These are phyloP conservation scores for Kwoniella dejecticola DNA, from an alignment of 768 basidiomycete genomes.

Conservation along the genomic window DNA sequence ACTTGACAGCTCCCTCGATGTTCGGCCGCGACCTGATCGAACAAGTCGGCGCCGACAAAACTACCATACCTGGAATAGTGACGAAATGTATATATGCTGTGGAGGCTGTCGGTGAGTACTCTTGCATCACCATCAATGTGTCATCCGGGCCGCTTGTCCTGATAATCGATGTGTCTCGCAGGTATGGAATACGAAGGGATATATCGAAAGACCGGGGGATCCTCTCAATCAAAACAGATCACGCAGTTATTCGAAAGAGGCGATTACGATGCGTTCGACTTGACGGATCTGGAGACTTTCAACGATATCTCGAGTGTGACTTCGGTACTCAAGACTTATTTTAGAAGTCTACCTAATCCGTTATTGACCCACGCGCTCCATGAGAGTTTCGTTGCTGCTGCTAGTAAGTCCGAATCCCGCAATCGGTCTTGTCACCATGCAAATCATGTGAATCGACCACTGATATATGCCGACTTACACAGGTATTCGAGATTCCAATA, in stretches of 20 bases:
- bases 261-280: slow-evolving; percentile 84
- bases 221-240: slow-evolving; percentile 86
- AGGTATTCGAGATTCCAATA: slow-evolving; percentile 63
- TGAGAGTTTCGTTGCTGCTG: slow-evolving; percentile 80
- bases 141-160: too few relatives aligned
- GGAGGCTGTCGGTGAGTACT: slow-evolving; percentile 71
- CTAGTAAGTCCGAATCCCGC: slow-evolving; percentile 58
- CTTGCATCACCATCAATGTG: background rate
- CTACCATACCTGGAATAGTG: slow-evolving; percentile 76
- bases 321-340: slow-evolving; percentile 93
- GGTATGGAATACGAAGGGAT: slow-evolving; percentile 96
- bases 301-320: slow-evolving; percentile 98
- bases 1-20: slow-evolving; percentile 72
- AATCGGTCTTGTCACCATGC: background rate
- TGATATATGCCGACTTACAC: slow-evolving; percentile 6
- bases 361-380: slow-evolving; percentile 88
- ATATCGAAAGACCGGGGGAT: slow-evolving; percentile 95
- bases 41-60: slow-evolving; percentile 63
- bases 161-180: slow-evolving; percentile 42
- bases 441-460: background rate
- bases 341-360: slow-evolving; percentile 87
- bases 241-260: slow-evolving; percentile 92
- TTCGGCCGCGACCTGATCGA: slow-evolving; percentile 87
- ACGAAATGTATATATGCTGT: slow-evolving; percentile 96
- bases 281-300: slow-evolving; percentile 81